Base-by-base conservation (phyloP, 192 early-diverging fungal species). In the Chytriomyces hyalinus region DNA sequence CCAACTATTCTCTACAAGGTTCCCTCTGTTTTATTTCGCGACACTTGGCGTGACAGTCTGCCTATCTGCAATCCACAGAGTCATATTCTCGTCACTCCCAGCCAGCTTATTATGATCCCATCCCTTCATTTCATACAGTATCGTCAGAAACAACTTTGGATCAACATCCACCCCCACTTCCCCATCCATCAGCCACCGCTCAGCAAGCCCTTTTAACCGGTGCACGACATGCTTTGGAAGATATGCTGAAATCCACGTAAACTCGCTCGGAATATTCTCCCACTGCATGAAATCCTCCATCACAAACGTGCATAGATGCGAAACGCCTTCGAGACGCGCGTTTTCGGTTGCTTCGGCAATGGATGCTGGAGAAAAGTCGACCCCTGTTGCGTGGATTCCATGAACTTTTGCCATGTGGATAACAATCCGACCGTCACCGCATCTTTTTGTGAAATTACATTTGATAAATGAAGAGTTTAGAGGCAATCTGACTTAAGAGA, bases 161-260 rank as follows among this genome's bases (percentile, higher is more conserved):
- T 70, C 50, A 8, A 9, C 7, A 13, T 13, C 28, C 17, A 1
- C 46, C 15, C 26, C 51, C 3, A 4, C 15, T 28, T 13, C 49
- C 5, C 9, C 22, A 70, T 24, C 44, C 9, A 47, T 28, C 49
- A 70, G 36, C 68, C 68, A 70, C 22, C 26, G 11, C 36, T 70
- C 68, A 15, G 53, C 47, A 13, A 70, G 10, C 8, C 50, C 50
- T 13, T 26, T 49, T 13, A 70, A 43, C 26, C 68, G 10, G 6
- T 7, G 13, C 68, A 70, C 8, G 49, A 70, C 17, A 7, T 9
- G 13, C 3, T 70, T 49, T 13, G 68, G 68, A 6, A 70, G 8
- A 70, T 70, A 70, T 3, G 68, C 68, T 22, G 68, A 15, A 22
- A 70, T 44, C 68, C 68, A 70, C 10, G 68, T 70, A 43, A 24